Base-by-base conservation (phyloP, 2,329 filamentous ascomycete genomes). In the Fusarium tricinctum region DNA sequence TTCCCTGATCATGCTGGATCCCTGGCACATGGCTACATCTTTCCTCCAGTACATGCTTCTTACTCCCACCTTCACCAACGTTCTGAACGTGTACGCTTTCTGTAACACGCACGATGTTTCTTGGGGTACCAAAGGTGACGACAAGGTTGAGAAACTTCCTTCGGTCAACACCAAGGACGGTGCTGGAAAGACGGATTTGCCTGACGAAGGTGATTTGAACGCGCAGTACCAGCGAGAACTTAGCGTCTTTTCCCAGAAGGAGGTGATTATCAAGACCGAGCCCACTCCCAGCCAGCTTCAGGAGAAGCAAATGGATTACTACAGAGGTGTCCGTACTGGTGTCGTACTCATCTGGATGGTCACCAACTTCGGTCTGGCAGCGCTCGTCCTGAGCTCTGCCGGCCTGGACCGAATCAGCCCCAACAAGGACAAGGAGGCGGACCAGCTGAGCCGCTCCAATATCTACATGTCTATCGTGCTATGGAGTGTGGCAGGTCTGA, bases 61-160 rank as follows among this genome's bases (percentile, higher is more conserved):
- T 59, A 97, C 94, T 1, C 96, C 96, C 0, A 97, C 94, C 1
- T 99, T 97, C 82, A 97, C 97, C 83, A 99, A 98, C 81, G 94
- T 98, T 61, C 89, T 99, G 74, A 99, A 98, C 84, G 96, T 99
- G 58, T 99, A 98, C 81, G 95, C 95, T 64, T 99, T 99, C 81
- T 98, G 96, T 84, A 99, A 99, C 82, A 97, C 95, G 0, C 96
- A 99, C 86, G 96, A 99, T 78, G 94, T 99, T 20, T 97, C 94
- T 0, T 99, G 96, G 96, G 96, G 96, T 44, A 99, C 96, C 42
- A 99, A 98, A 81, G 96, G 96, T 74, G 96, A 98, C 78, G 95
- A 97, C 81, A 97, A 97, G 80, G 87, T 95, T 8, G 94, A 97
- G 73, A 94, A 95, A 76, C 88, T 97, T 53, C 93, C 93, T 3